Evolutionary conservation across 192 early-diverging fungal genomes (phyloP).

Genomic region (Rhizophagus clarus): DNA sequence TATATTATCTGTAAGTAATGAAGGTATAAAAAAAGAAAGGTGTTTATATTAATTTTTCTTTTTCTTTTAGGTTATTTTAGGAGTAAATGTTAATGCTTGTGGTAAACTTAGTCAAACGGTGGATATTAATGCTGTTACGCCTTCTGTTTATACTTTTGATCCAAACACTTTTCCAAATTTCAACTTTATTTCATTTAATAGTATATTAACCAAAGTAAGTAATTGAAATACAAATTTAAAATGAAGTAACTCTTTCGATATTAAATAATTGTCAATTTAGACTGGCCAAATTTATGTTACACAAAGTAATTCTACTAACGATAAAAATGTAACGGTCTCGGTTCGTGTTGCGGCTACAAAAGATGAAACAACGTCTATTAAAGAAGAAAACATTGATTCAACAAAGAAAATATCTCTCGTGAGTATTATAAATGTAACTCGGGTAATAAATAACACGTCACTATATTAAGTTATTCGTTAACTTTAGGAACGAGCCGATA

Average conservation of each 20-base stretch:
- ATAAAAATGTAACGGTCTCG: background rate
- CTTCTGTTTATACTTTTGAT: background rate
- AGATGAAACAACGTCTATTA: background rate
- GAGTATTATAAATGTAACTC: background rate
- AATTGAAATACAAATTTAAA: background rate
- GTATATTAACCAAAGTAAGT: background rate
- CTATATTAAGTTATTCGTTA: too few relatives aligned
- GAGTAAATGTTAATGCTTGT: background rate
- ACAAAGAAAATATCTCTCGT: background rate
- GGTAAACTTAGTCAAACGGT: background rate
- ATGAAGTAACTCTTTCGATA: too few relatives aligned
- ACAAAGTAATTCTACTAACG: background rate
- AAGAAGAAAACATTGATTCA: background rate
- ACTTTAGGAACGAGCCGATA: background rate
- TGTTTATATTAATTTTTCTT: background rate
- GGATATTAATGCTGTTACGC: background rate
- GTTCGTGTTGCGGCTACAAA: background rate
- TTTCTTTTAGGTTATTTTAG: background rate
- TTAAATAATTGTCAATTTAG: background rate
- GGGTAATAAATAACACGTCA: too few relatives aligned
- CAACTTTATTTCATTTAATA: background rate
- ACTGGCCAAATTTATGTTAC: background rate
- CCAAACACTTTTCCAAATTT: background rate
- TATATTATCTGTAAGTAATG: background rate
- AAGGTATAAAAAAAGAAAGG: background rate